Percentiles rank a stretch among this genome's conserved stretches.
phyloP scores from a whole-genome alignment of 345 rosid species.

The Salix udensis region DNA sequence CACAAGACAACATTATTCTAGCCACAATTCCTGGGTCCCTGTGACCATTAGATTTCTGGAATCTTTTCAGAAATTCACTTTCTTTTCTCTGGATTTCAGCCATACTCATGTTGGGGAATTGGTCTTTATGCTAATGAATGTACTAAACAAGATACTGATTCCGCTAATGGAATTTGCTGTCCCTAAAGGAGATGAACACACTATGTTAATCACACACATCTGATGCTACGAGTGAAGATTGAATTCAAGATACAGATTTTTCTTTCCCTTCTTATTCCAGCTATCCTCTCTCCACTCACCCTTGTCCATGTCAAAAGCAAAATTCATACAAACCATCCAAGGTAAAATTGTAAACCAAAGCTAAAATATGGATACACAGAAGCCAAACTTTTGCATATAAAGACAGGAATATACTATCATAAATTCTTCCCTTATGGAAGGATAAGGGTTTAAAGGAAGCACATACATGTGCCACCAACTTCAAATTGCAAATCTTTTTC shows the following conservation, averaged over 20 bases:
- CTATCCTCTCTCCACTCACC: background rate
- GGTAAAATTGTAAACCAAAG: background rate
- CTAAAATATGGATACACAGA: background rate
- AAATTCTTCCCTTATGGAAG: background rate
- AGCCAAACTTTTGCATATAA: background rate
- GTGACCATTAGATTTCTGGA: background rate
- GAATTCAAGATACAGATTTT: background rate
- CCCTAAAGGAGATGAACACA: background rate
- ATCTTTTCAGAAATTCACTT: background rate
- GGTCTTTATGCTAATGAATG: background rate
- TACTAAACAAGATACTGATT: background rate
- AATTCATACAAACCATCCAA: background rate
- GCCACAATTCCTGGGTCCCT: constrained; percentile 2
- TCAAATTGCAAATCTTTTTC: background rate
- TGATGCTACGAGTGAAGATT: background rate
- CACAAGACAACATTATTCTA: background rate
- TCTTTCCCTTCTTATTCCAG: background rate
- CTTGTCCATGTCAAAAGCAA: background rate
- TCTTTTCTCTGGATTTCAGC: background rate
- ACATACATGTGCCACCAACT: background rate
- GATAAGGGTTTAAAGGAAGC: background rate
- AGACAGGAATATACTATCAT: background rate
- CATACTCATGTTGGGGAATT: background rate
- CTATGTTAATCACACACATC: background rate
- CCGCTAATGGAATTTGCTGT: background rate